A percentile compares a stretch with the other conserved stretches of the same genome.
phyloP scores from a whole-genome alignment of 2,329 filamentous ascomycete genomes.

The Nannizziopsis arthrosporioides region DNA sequence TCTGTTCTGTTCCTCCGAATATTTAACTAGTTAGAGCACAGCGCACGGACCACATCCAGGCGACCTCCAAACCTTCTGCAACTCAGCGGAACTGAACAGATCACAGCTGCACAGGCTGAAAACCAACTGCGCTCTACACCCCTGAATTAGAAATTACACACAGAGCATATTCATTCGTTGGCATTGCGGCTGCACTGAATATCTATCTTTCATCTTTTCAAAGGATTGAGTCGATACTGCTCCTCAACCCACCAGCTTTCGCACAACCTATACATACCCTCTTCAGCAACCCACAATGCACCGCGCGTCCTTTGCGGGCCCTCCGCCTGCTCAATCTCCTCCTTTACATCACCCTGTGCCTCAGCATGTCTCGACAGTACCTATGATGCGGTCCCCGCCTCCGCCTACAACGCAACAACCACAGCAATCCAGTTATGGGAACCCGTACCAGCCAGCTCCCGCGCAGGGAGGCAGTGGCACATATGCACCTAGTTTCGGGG shows the following conservation, averaged over 20 bases:
- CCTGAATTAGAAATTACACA: too few relatives aligned
- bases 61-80: background rate
- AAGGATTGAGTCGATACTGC: background rate
- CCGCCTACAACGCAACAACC: constrained; percentile 64
- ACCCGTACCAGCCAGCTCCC: constrained; percentile 39
- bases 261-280: background rate
- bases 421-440: constrained; percentile 42
- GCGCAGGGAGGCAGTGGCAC: constrained; percentile 31
- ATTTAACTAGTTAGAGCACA: background rate
- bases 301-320: constrained; percentile 61
- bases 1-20: background rate
- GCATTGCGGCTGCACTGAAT: background rate
- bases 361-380: constrained; percentile 95
- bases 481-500: constrained; percentile 57
- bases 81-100: background rate
- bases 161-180: background rate
- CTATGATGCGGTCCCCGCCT: constrained; percentile 89
- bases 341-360: constrained; percentile 94
- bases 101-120: background rate
- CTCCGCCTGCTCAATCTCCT: constrained; percentile 64
- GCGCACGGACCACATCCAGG: constrained; percentile 4
- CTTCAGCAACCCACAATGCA: constrained; percentile 53
- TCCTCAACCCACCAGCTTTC: background rate
- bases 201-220: too few relatives aligned
- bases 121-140: background rate